These are phyloP conservation scores for Rhazya stricta DNA, from an alignment of 257 asterid genomes.

Conservation along the genomic window DNA sequence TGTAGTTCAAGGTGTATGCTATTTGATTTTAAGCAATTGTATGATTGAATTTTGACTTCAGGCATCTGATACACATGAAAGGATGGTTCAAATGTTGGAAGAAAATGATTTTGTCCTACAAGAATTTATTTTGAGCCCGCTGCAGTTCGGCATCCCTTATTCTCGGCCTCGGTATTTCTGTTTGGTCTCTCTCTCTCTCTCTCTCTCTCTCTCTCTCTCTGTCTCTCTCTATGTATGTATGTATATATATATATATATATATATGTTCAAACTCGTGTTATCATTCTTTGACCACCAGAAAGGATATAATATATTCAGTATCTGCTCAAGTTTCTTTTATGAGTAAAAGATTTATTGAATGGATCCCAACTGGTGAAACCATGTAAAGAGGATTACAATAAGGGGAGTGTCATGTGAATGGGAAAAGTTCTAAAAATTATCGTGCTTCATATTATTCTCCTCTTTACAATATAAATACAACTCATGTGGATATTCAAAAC, in stretches of 20 bases:
- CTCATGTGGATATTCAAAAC: neutral
- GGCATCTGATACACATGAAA: conserved; percentile 87
- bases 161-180: conserved; percentile 98
- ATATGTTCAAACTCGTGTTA: neutral
- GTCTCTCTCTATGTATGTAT: too few relatives aligned
- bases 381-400: neutral
- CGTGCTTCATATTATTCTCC: neutral
- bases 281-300: too few relatives aligned
- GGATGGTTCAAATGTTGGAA: conserved; percentile 61
- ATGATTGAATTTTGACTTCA: conserved; percentile 25
- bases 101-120: conserved; percentile 66
- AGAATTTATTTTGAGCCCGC: conserved; percentile 86
- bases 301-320: neutral
- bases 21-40: neutral
- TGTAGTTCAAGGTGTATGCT: neutral
- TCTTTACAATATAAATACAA: neutral
- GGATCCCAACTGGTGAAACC: neutral
- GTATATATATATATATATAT: too few relatives aligned
- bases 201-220: conserved; percentile 2
- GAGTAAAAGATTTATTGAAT: neutral
- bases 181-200: conserved; percentile 54
- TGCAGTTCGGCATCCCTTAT: conserved; percentile 91
- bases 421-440: neutral
- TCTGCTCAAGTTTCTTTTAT: neutral
- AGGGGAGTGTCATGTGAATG: neutral